These are phyloP conservation scores for Aspergillus ostianus DNA, from an alignment of 495 filamentous ascomycete species.

Conservation along the genomic window DNA sequence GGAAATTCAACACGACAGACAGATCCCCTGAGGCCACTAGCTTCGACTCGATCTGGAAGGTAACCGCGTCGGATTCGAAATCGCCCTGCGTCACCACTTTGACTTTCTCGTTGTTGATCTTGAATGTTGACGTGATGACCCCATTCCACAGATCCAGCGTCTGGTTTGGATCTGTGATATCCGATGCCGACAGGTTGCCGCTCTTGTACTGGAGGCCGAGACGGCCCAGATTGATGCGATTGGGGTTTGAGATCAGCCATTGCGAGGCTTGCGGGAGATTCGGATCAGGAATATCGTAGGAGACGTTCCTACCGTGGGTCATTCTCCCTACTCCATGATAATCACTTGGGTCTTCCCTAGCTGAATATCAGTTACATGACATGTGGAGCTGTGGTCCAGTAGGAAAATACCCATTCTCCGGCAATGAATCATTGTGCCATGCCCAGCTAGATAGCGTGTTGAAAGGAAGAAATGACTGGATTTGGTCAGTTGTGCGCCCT, in stretches of 20 bases:
- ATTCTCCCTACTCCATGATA: constrained; percentile 13
- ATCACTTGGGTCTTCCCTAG: constrained; percentile 12
- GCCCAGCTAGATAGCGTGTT: constrained; percentile 20
- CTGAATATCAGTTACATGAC: not conserved
- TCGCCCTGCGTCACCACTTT: constrained; percentile 19
- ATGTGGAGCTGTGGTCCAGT: not conserved
- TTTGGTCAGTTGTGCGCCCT: not conserved
- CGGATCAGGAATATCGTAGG: constrained; percentile 19
- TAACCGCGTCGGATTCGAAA: constrained; percentile 15
- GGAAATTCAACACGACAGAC: constrained; percentile 16
- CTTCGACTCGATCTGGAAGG: constrained; percentile 8
- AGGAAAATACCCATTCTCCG: constrained; percentile 11
- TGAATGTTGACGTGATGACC: constrained; percentile 15
- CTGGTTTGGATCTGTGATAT: constrained; percentile 10
- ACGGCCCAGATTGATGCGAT: constrained; percentile 19
- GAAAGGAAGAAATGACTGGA: constrained; percentile 17
- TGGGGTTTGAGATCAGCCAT: constrained; percentile 19
- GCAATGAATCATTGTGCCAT: constrained; percentile 21
- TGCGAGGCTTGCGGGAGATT: constrained; percentile 15
- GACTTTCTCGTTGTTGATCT: constrained; percentile 8
- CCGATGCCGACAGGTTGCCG: not conserved
- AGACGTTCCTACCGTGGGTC: constrained; percentile 18
- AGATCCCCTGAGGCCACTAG: constrained; percentile 12
- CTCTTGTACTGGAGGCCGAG: constrained; percentile 14
- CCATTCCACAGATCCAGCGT: constrained; percentile 19